Base-by-base conservation (phyloP, 2,329 filamentous ascomycete species). In the Cladosporium austrohemisphaericum region DNA sequence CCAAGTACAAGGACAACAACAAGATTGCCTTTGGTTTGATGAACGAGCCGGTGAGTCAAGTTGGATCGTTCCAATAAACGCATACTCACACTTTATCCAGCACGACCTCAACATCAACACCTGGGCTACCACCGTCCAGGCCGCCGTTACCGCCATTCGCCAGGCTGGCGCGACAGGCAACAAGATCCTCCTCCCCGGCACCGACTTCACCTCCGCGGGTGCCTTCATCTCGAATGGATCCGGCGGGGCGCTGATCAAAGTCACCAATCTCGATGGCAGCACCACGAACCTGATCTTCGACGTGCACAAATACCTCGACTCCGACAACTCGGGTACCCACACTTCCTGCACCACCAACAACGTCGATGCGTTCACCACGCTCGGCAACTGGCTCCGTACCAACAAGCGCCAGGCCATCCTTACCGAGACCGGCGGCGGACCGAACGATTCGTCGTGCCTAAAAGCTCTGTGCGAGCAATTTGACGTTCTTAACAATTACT, bases 11-110 rank as follows among this genome's bases (percentile, higher is more conserved):
- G 18, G 59, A 60, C 5, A 66, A 80, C 41, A 62, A 71, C 29
- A 79, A 76, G 52, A 67, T 86, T 20, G 71, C 78, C 3, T 84
- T 86, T 55, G 82, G 81, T 11, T 62, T 86, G 36, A 86, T 86
- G 82, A 87, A 86, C 66, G 84, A 73, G 67, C 83, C 83, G 2
- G 55, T 56, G 46, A 41, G 52, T 41, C 23, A 20, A 14, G 18
- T 18, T 31, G 5, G 80, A 85, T 62, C 77, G 81, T 6, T 55
- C 45, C 26, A 44, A 23, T 16, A 32, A 32, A 11, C n/a, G 4
- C 2, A 33, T 18, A n/a, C 52, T 51, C 11, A 52, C 31, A 25
- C 5, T 8, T 5, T 65, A 6, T 6, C 79, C 31, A 57, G 49
- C 55, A 62, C 43, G 60, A 62, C 40, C 50, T 65, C 45, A 75